These are phyloP conservation scores for Phytophthora hibernalis DNA, from an alignment of 352 stramenopile species.

Conservation along the genomic window DNA sequence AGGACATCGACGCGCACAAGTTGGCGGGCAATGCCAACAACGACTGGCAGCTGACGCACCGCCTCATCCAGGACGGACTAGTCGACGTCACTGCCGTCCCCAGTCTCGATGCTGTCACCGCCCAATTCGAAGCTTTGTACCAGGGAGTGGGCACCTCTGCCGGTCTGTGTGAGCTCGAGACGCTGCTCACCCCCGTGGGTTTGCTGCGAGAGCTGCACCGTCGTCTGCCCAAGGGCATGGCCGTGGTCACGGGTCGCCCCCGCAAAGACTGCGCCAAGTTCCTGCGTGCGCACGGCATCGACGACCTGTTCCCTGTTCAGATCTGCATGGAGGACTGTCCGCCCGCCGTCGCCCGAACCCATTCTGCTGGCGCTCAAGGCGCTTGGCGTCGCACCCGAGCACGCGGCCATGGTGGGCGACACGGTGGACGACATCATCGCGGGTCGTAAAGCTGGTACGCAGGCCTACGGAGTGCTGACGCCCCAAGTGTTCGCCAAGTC, in stretches of 20 bases:
- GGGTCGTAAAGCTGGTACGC: constrained; percentile 70
- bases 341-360: constrained; percentile 91
- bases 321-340: constrained; percentile 97
- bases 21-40: constrained; percentile 96
- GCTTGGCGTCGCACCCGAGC: constrained; percentile 74
- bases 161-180: constrained; percentile 92
- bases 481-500: constrained; percentile 85
- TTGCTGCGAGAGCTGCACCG: constrained; percentile 85
- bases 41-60: constrained; percentile 96
- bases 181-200: constrained; percentile 88
- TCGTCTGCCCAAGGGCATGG: constrained; percentile 88
- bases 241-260: constrained; percentile 93
- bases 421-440: constrained; percentile 96
- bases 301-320: constrained; percentile 88
- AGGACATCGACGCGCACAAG: constrained; percentile 93
- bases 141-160: constrained; percentile 78
- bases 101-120: constrained; percentile 93
- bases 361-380: constrained; percentile 86
- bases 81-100: constrained; percentile 21
- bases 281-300: constrained; percentile 83
- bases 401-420: constrained; percentile 95
- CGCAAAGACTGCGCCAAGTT: constrained; percentile 96
- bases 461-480: constrained; percentile 88
- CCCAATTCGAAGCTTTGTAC: constrained; percentile 96
- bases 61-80: constrained; percentile 74